Evolutionary conservation across 2,329 filamentous ascomycete species (phyloP).

Genomic region (Diaporthe vaccinii): DNA sequence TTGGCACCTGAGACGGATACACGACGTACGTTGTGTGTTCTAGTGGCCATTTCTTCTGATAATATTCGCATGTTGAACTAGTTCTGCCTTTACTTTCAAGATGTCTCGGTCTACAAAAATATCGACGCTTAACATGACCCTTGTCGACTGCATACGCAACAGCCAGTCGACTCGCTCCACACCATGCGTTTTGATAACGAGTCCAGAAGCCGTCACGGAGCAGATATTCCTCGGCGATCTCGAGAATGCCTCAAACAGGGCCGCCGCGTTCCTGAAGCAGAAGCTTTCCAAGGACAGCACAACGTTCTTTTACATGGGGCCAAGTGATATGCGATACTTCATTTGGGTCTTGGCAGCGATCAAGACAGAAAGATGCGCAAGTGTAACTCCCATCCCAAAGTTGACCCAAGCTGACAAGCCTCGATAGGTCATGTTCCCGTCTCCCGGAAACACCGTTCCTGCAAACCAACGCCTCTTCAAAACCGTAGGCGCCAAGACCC

Average conservation of each 20-base stretch:
- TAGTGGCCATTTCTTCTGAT: background rate
- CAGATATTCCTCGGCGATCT: background rate
- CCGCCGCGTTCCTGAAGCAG: background rate
- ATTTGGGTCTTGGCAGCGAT: constrained; percentile 32
- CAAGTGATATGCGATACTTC: constrained; percentile 30
- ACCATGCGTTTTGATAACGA: background rate
- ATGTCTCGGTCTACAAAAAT: background rate
- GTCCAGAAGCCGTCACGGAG: constrained; percentile 1
- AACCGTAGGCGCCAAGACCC: background rate
- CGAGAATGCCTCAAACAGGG: constrained; percentile 12
- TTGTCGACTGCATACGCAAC: background rate
- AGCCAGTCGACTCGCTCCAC: background rate
- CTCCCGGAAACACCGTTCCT: background rate
- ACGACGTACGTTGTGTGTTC: background rate
- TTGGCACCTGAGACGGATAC: background rate
- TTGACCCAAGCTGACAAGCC: background rate
- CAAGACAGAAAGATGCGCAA: constrained; percentile 18
- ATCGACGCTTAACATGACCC: background rate
- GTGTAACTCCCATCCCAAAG: background rate
- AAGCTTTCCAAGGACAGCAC: background rate
- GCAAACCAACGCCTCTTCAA: background rate
- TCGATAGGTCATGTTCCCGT: constrained; percentile 3
- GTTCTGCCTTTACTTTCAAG: background rate
- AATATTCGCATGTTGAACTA: background rate
- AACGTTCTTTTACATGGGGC: constrained; percentile 32